Base-by-base conservation (phyloP, 768 basidiomycete species). In the Phylloporus sp. region DNA sequence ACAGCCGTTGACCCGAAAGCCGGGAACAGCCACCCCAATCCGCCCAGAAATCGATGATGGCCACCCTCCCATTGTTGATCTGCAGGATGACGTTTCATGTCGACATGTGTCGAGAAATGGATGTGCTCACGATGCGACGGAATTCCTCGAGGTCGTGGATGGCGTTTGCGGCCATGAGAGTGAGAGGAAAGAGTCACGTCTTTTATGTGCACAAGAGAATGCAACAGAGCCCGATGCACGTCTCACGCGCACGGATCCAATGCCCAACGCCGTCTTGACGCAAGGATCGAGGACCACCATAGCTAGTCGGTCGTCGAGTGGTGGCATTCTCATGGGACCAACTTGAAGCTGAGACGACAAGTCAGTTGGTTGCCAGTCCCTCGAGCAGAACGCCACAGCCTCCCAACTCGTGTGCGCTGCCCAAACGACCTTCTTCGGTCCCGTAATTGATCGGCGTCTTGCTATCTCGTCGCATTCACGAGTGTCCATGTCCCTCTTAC, bases 61-160 rank as follows among this genome's bases (percentile, higher is more conserved):
- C 43, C 15, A 59, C 46, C 15, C 58, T 59, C 5, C 63, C 62
- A 13, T 46, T 60, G 52, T 63, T 60, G 27, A 63, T 62, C 62
- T 52, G 29, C 36, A 45, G 21, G 26, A 20, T 20, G 10, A 23
- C 10, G 9, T 20, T 5, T 8, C 17, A 18, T n/a, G n/a, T 14
- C 8, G 18, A n/a, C 15, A 18, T 6, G 1, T 7, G 15, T 44
- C 1, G 23, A 40, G 23, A n/a, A 17, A 0, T 67, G 53, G n/a
- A 40, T n/a, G n/a, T n/a, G n/a, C 59, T 40, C 44, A 60, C 61
- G 9, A 60, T 50, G 26, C 21, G 43, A 2, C 46, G 47, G 33
- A 63, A 63, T 14, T 57, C 57, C 23, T 55, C 40, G 17, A 40
- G 42, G 21, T 49, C 52, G 29, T 43, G 52, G 31, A 64, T 64